Conservation (phyloP, 2,329 filamentous ascomycete species). For the Fusarium burgessii region DNA sequence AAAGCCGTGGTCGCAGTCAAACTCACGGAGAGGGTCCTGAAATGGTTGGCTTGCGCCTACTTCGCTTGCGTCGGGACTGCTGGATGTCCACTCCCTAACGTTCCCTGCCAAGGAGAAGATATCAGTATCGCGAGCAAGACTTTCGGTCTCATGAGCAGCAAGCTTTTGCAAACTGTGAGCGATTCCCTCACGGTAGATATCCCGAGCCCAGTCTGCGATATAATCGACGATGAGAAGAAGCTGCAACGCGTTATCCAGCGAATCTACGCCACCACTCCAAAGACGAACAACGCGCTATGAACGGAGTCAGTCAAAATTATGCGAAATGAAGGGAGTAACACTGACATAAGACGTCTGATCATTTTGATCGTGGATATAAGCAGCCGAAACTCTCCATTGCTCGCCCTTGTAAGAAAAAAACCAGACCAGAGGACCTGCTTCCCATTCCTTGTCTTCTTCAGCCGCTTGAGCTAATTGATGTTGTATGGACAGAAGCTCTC, state of each 20-base stretch:
- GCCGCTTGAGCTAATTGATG: neutral
- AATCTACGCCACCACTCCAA: neutral
- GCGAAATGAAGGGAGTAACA: no score
- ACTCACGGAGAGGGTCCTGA: neutral
- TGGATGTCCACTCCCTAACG: neutral
- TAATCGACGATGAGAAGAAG: conserved; percentile 1
- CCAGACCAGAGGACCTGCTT: neutral
- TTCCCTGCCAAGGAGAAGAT: neutral
- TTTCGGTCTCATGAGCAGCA: no score
- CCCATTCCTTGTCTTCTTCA: neutral
- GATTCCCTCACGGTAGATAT: neutral
- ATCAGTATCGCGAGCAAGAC: neutral
- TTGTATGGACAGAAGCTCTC: neutral
- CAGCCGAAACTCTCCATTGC: neutral
- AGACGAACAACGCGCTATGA: neutral
- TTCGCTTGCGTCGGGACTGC: neutral
- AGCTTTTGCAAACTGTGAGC: no score
- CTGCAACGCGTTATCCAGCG: fast-evolving
- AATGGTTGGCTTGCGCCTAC: neutral
- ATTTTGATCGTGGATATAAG: no score
- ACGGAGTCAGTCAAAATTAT: no score
- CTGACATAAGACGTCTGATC: no score
- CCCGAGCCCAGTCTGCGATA: neutral
- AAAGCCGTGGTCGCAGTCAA: neutral
- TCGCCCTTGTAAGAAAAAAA: neutral